These are phyloP conservation scores for Puccinia brachypodii DNA, from an alignment of 1,284 basidiomycete genomes.

Conservation along the genomic window DNA sequence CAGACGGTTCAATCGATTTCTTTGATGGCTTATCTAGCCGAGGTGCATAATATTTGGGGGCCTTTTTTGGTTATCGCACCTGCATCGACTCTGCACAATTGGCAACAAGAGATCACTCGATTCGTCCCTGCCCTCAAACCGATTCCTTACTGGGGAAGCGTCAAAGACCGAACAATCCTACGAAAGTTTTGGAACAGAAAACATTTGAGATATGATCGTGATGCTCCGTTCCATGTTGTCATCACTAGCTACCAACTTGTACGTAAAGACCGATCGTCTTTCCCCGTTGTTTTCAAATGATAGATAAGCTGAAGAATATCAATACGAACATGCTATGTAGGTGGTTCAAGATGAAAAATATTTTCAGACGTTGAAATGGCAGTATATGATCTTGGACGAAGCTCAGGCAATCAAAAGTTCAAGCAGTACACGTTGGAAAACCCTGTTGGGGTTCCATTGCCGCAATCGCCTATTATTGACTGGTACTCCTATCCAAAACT, in stretches of 20 bases:
- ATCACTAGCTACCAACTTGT: conserved; percentile 97
- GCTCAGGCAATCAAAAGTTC: conserved; percentile 99
- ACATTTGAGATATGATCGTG: conserved; percentile 90
- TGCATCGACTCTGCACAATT: conserved; percentile 96
- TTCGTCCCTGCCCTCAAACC: conserved; percentile 94
- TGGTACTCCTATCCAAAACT: conserved; percentile 98
- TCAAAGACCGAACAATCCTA: conserved; percentile 90
- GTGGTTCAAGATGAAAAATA: conserved; percentile 97
- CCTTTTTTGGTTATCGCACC: conserved; percentile 99
- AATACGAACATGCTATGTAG: conserved; percentile 59
- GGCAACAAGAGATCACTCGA: conserved; percentile 96
- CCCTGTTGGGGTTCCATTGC: conserved; percentile 90
- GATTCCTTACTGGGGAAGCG: conserved; percentile 96
- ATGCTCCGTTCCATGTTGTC: conserved; percentile 93
- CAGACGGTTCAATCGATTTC: conserved; percentile 99
- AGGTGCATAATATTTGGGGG: conserved; percentile 98
- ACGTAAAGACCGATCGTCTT: conserved; percentile 52
- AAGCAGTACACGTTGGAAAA: conserved; percentile 96
- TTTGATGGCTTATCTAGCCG: conserved; percentile 91
- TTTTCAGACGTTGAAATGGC: conserved; percentile 97
- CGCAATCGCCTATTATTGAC: conserved; percentile 92
- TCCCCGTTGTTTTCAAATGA: background rate
- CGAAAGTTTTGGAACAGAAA: conserved; percentile 99
- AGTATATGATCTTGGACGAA: conserved; percentile 99
- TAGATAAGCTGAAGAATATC: background rate